Percentiles rank a stretch among this genome's conserved stretches.
Evolutionary conservation across 495 filamentous ascomycete genomes (phyloP).

Genomic region (Annulohypoxylon maeteangense): DNA sequence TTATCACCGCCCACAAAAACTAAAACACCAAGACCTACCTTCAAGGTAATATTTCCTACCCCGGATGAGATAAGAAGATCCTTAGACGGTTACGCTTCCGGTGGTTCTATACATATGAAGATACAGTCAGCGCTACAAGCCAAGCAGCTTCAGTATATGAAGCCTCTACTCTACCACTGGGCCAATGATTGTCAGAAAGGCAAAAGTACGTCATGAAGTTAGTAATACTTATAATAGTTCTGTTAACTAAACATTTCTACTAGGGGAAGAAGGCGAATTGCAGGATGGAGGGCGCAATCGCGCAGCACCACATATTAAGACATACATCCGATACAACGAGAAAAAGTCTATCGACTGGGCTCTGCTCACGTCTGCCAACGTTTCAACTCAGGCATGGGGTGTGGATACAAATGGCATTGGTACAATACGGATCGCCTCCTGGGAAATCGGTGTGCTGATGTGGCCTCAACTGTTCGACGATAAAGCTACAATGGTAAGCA

Average conservation of each 20-base stretch:
- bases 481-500: constrained; percentile 70
- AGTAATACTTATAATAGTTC: neutral
- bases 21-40: constrained; percentile 41
- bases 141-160: constrained; percentile 80
- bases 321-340: constrained; percentile 78
- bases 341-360: constrained; percentile 80
- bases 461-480: constrained; percentile 77
- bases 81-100: constrained; percentile 80
- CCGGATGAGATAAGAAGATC: constrained; percentile 79
- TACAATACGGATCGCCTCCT: constrained; percentile 78
- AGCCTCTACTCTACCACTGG: constrained; percentile 78
- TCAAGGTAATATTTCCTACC: constrained; percentile 82
- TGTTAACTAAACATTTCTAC: neutral
- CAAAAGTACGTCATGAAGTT: constrained; percentile 24
- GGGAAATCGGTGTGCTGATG: constrained; percentile 85
- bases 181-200: constrained; percentile 62
- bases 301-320: constrained; percentile 94
- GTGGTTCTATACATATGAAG: constrained; percentile 85
- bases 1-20: constrained; percentile 32
- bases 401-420: constrained; percentile 61
- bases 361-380: constrained; percentile 83
- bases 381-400: constrained; percentile 95
- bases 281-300: constrained; percentile 68
- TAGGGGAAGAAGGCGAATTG: constrained; percentile 8
- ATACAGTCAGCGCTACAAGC: constrained; percentile 72